These are phyloP conservation scores for Auricularia sp. DNA, from an alignment of 768 basidiomycete species.

Conservation along the genomic window DNA sequence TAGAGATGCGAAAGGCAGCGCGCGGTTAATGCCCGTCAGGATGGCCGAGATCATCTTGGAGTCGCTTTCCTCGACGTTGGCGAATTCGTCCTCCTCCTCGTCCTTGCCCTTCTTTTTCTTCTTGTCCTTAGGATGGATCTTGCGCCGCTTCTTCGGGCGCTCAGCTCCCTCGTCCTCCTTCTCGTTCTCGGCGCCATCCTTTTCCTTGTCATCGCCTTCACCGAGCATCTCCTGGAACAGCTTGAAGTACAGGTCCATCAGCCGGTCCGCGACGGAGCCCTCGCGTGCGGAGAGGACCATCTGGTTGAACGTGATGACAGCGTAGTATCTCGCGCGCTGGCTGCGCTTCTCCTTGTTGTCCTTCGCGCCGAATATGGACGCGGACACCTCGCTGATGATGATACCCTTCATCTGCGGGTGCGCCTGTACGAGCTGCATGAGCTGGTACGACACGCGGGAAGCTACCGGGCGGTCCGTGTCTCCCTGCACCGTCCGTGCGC, in stretches of 20 bases:
- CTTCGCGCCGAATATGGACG: slow-evolving; percentile 50
- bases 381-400: slow-evolving; percentile 76
- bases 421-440: slow-evolving; percentile 79
- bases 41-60: slow-evolving; percentile 83
- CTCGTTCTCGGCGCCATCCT: slow-evolving; percentile 20
- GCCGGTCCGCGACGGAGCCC: slow-evolving; percentile 55
- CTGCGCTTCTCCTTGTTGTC: slow-evolving; percentile 51
- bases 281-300: slow-evolving; percentile 56
- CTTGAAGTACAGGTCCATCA: slow-evolving; percentile 90
- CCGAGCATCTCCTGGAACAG: slow-evolving; percentile 85
- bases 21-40: slow-evolving; percentile 89
- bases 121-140: slow-evolving; percentile 1
- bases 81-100: slow-evolving; percentile 51
- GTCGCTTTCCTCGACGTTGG: slow-evolving; percentile 68
- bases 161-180: slow-evolving; percentile 16
- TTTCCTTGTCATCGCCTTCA: slow-evolving; percentile 32
- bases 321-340: slow-evolving; percentile 65
- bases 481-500: slow-evolving; percentile 39
- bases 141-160: slow-evolving; percentile 5
- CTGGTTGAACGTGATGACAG: slow-evolving; percentile 90
- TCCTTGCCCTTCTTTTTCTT: slow-evolving; percentile 33
- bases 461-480: slow-evolving; percentile 83
- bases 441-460: slow-evolving; percentile 80
- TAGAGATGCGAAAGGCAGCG: slow-evolving; percentile 83
- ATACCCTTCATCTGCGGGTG: slow-evolving; percentile 92